phyloP scores from a whole-genome alignment of 2,329 filamentous ascomycete genomes.

The Trichophyton verrucosum region DNA sequence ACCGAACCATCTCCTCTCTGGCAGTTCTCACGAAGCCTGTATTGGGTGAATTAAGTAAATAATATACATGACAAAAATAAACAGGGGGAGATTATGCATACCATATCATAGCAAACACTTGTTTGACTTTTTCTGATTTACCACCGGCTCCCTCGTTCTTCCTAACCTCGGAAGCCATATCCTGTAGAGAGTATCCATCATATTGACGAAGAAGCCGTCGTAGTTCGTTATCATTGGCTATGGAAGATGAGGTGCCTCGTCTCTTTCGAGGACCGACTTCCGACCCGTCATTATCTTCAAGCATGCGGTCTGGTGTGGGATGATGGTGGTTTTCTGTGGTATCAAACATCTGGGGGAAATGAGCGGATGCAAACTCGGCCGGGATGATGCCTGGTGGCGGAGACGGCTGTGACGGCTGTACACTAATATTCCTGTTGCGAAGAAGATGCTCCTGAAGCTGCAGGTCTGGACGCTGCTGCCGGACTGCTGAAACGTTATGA shows the following conservation, averaged over 20 bases:
- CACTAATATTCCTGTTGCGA: conserved; percentile 21
- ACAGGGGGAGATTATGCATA: conserved; percentile 19
- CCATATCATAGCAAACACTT: conserved; percentile 43
- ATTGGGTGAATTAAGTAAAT: not conserved
- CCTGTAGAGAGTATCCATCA: conserved; percentile 33
- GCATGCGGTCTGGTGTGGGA: conserved; percentile 25
- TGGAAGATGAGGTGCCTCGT: conserved; percentile 36
- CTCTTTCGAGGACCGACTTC: conserved; percentile 34
- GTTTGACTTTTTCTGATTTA: conserved; percentile 40
- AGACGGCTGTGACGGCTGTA: conserved; percentile 19
- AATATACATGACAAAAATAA: not conserved
- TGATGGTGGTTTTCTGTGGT: conserved; percentile 27
- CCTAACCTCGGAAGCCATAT: conserved; percentile 38
- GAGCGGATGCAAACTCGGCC: conserved; percentile 21
- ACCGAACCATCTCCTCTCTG: conserved; percentile 51
- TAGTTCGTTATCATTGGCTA: conserved; percentile 38
- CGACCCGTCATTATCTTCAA: conserved; percentile 33
- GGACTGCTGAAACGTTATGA: conserved; percentile 22
- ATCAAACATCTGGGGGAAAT: conserved; percentile 32
- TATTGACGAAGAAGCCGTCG: conserved; percentile 37
- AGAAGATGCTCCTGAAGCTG: conserved; percentile 27
- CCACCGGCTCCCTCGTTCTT: conserved; percentile 39
- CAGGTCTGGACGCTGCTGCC: conserved; percentile 26
- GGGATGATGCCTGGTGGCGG: conserved; percentile 24
- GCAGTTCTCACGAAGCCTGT: conserved; percentile 38